phyloP scores from a whole-genome alignment of 192 early-diverging fungal species.

The Oehlia diaphana region DNA sequence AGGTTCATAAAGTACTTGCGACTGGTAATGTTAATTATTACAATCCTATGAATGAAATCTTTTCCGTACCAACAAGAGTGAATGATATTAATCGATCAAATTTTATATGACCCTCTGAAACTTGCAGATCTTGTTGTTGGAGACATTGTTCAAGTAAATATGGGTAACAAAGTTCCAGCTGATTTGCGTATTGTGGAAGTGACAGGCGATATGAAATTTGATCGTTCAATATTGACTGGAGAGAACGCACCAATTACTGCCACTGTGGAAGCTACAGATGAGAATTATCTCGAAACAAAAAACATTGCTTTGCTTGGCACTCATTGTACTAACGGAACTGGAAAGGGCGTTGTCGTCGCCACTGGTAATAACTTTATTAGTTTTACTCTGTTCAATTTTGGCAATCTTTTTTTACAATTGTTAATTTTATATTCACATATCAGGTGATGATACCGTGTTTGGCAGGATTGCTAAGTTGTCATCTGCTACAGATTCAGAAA shows the following conservation, averaged over 20 bases:
- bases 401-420: neutral
- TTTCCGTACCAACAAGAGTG: no score
- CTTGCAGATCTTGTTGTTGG: slow-evolving; percentile 67
- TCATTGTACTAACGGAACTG: slow-evolving; percentile 70
- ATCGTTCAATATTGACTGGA: slow-evolving; percentile 80
- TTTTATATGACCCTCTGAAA: neutral
- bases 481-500: slow-evolving; percentile 35
- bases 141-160: slow-evolving; percentile 66
- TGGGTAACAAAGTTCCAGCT: slow-evolving; percentile 77
- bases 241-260: slow-evolving; percentile 67
- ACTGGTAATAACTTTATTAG: slow-evolving; percentile 48
- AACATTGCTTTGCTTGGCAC: slow-evolving; percentile 80
- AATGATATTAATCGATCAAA: neutral
- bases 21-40: neutral
- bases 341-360: slow-evolving; percentile 70
- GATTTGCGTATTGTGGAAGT: slow-evolving; percentile 71
- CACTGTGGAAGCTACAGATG: slow-evolving; percentile 62
- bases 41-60: neutral
- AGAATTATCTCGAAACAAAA: slow-evolving; percentile 74
- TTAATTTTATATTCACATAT: neutral
- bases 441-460: slow-evolving; percentile 59
- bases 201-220: slow-evolving; percentile 68
- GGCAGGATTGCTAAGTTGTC: slow-evolving; percentile 71
- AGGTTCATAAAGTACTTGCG: slow-evolving; percentile 41
- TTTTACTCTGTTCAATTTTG: neutral